Percentiles rank a stretch among this genome's conserved stretches.
Evolutionary conservation across 345 rosid species (phyloP).

Genomic region (Corymbia maculata): DNA sequence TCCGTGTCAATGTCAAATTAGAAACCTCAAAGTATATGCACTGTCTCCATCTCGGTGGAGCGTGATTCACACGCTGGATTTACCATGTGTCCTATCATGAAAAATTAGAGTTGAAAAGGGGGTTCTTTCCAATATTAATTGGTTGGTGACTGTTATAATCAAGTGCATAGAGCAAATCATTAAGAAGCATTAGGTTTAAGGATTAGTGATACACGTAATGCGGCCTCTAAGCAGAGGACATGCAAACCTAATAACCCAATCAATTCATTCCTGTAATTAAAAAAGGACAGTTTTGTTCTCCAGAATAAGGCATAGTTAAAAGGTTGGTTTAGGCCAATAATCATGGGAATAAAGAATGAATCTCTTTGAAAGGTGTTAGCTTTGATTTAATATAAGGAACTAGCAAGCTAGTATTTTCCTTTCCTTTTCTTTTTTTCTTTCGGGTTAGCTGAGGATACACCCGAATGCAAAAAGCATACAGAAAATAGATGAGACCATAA

Average conservation of each 20-base stretch:
- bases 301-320: not conserved
- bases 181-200: not conserved
- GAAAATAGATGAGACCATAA: not conserved
- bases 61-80: conserved; percentile 1
- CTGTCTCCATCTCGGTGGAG: conserved; percentile 9
- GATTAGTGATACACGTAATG: not conserved
- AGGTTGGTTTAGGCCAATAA: not conserved
- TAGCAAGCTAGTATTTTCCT: not conserved
- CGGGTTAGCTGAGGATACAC: not conserved
- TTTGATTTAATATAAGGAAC: not conserved
- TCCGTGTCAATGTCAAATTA: conserved; percentile 3
- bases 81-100: not conserved
- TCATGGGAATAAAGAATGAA: not conserved
- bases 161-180: not conserved
- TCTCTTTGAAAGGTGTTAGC: not conserved
- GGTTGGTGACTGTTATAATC: not conserved
- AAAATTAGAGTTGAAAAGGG: not conserved
- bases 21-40: not conserved
- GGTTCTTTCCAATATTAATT: not conserved
- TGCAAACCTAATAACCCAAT: not conserved
- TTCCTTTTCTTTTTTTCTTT: not conserved
- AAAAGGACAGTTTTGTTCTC: not conserved
- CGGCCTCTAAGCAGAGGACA: not conserved
- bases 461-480: not conserved
- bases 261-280: not conserved